A percentile compares a stretch with the other conserved stretches of the same genome.
phyloP scores from a whole-genome alignment of 2,329 filamentous ascomycete species.

The Diaporthe ilicicola region DNA sequence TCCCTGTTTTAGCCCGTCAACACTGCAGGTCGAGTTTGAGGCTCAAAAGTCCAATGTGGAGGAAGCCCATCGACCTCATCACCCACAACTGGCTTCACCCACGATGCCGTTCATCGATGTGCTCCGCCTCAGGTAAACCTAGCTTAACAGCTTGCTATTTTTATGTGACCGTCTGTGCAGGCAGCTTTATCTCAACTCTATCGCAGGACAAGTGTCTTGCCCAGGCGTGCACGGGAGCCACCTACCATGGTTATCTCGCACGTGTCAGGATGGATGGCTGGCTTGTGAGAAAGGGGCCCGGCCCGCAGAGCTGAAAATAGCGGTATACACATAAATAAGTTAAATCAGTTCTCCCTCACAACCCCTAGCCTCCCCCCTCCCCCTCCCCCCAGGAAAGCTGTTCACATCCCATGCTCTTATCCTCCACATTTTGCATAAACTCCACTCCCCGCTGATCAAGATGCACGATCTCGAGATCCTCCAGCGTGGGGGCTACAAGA shows the following conservation, averaged over 20 bases:
- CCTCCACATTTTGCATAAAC: neutral
- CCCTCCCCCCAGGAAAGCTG: neutral
- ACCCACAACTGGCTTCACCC: neutral
- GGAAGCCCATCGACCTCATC: neutral
- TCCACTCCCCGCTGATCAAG: constrained; percentile 6
- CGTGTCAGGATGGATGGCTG: constrained; percentile 32
- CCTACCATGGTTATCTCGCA: constrained; percentile 17
- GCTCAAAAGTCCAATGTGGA: constrained; percentile 8
- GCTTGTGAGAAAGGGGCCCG: constrained; percentile 7
- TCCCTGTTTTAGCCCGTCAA: constrained; percentile 5
- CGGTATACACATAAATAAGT: constrained; percentile 8
- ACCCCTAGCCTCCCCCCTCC: neutral
- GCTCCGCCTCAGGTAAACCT: neutral
- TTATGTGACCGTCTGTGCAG: neutral
- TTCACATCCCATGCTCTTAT: neutral
- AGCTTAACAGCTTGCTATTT: neutral
- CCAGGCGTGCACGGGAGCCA: constrained; percentile 4
- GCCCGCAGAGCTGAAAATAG: constrained; percentile 9
- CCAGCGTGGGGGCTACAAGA: constrained; percentile 43
- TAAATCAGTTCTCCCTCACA: neutral
- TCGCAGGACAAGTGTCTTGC: constrained; percentile 24
- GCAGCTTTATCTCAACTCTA: neutral
- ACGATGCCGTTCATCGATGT: neutral
- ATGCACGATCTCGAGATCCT: constrained; percentile 46
- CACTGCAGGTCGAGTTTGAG: constrained; percentile 16